A percentile compares a stretch with the other conserved stretches of the same genome.
Evolutionary conservation across 2,329 filamentous ascomycete species (phyloP).

Genomic region (Thyridium curvatum): DNA sequence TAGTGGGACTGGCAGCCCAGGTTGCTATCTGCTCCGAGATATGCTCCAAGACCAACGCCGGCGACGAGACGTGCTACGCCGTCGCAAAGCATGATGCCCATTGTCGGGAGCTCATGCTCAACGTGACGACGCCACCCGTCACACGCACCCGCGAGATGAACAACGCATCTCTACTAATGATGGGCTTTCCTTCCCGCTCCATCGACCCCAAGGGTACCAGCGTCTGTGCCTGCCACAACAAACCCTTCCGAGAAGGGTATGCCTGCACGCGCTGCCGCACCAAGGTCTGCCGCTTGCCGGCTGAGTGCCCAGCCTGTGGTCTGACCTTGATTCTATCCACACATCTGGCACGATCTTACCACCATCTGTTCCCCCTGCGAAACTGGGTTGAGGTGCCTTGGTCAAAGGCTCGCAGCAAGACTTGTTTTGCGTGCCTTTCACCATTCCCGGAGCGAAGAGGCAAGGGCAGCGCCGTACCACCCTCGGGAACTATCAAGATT

Average conservation of each 20-base stretch:
- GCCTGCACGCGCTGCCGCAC: constrained; percentile 80
- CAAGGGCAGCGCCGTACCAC: constrained; percentile 9
- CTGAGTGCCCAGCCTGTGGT: constrained; percentile 85
- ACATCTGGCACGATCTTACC: constrained; percentile 86
- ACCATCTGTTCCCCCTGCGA: constrained; percentile 82
- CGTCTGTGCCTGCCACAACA: constrained; percentile 87
- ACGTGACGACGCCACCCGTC: constrained; percentile 81
- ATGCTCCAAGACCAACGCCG: constrained; percentile 78
- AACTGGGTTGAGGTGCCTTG: constrained; percentile 92
- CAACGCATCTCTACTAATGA: constrained; percentile 73
- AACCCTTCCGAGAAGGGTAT: constrained; percentile 78
- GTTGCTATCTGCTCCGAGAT: constrained; percentile 90
- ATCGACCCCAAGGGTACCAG: constrained; percentile 63
- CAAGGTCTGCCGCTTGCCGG: constrained; percentile 84
- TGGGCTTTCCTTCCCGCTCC: constrained; percentile 91
- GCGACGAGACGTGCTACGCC: constrained; percentile 62
- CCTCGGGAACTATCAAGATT: constrained; percentile 10
- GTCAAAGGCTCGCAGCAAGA: constrained; percentile 57
- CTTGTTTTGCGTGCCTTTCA: constrained; percentile 74
- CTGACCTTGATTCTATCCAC: constrained; percentile 92
- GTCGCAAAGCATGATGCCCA: constrained; percentile 84
- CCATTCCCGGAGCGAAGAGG: constrained; percentile 56
- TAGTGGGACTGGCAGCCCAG: constrained; percentile 87
- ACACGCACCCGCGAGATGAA: constrained; percentile 59
- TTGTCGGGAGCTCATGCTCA: constrained; percentile 83